Conservation (phyloP, 768 basidiomycete genomes). For the Myochromella boudieri region DNA sequence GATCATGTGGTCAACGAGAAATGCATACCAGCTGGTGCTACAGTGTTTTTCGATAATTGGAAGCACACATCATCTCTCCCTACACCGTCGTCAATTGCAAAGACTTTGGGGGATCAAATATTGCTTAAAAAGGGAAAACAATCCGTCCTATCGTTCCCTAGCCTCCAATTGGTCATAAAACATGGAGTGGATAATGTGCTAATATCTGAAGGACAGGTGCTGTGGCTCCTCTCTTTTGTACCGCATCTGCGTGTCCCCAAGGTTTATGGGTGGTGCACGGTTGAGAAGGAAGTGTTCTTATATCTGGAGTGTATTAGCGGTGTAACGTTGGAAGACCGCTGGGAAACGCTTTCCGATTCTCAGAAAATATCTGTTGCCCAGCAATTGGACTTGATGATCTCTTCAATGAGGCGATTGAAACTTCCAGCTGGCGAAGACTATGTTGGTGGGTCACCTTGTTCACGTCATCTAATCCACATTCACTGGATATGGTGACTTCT, state of each 20-base stretch:
- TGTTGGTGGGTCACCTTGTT: slow-evolving; percentile 5
- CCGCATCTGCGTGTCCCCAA: slow-evolving; percentile 10
- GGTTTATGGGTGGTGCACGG: slow-evolving; percentile 17
- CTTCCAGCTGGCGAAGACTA: slow-evolving; percentile 6
- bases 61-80: too few relatives aligned
- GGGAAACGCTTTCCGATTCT: slow-evolving; percentile 3
- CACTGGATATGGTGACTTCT: not conserved
- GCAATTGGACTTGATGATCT: slow-evolving; percentile 9
- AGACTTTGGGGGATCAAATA: too few relatives aligned
- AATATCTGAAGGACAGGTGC: slow-evolving; percentile 13
- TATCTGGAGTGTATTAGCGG: slow-evolving; percentile 15
- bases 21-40: too few relatives aligned
- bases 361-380: slow-evolving; percentile 4
- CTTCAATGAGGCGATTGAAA: slow-evolving; percentile 10
- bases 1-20: too few relatives aligned
- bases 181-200: slow-evolving; percentile 6
- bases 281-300: slow-evolving; percentile 9
- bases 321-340: slow-evolving; percentile 9
- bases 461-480: not conserved
- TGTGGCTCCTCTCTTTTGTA: slow-evolving; percentile 12
- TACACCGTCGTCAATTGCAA: too few relatives aligned
- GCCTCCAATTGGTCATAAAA: slow-evolving; percentile 14
- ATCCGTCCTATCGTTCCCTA: slow-evolving; percentile 7
- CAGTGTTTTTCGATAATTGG: too few relatives aligned
- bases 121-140: too few relatives aligned